Evolutionary conservation across 352 stramenopile genomes (phyloP).

Genomic region (Phytophthora ohioensis): DNA sequence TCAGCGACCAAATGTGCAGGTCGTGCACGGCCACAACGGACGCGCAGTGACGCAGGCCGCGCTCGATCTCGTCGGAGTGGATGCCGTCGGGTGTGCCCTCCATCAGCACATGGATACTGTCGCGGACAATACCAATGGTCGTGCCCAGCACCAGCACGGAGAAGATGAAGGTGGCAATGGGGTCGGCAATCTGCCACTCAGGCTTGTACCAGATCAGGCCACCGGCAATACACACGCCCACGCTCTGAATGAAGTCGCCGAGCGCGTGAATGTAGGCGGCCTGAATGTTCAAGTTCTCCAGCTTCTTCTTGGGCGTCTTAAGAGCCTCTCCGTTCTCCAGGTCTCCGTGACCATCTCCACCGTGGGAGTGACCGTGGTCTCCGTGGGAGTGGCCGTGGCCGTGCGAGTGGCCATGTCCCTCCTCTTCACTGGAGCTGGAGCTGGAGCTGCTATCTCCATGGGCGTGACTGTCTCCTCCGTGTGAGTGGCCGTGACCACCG

Average conservation of each 20-base stretch:
- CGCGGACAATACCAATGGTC: conserved; percentile 92
- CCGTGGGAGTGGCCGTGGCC: conserved; percentile 41
- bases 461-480: conserved; percentile 45
- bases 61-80: conserved; percentile 86
- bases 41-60: conserved; percentile 75
- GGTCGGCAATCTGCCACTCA: conserved; percentile 96
- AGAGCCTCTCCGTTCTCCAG: conserved; percentile 40
- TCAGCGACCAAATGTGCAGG: conserved; percentile 98
- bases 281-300: conserved; percentile 95
- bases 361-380: conserved; percentile 38
- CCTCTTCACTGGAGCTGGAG: conserved; percentile 9
- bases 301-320: conserved; percentile 47
- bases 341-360: conserved; percentile 33
- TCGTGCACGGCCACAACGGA: conserved; percentile 96
- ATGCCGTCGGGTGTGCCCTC: conserved; percentile 95
- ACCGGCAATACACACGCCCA: conserved; percentile 96
- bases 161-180: conserved; percentile 98
- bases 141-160: conserved; percentile 95
- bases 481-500: conserved; percentile 52
- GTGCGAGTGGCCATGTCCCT: conserved; percentile 37
- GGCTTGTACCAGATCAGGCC: conserved; percentile 97
- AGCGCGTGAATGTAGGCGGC: conserved; percentile 98
- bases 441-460: conserved; percentile 23
- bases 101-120: conserved; percentile 95
- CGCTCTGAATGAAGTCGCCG: conserved; percentile 97